These are phyloP conservation scores for Effrenium voratum DNA, from an alignment of 73 alveolate genomes.

Conservation along the genomic window DNA sequence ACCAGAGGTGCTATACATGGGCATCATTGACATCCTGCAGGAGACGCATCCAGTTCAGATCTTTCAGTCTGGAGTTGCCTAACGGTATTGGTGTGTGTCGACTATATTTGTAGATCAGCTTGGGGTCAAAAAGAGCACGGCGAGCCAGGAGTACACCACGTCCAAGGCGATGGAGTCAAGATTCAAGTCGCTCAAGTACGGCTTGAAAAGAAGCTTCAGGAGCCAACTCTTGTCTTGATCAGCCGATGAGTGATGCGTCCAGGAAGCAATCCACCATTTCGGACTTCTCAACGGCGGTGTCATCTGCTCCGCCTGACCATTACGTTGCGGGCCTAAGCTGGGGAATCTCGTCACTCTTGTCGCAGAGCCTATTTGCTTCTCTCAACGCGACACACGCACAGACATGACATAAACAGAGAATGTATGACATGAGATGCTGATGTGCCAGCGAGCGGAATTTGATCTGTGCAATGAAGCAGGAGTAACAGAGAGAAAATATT, in stretches of 20 bases:
- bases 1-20: conserved; percentile 59
- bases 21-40: conserved; percentile 73
- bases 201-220: conserved; percentile 51
- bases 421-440: too few species aligned
- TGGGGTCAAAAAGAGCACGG: background rate
- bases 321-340: background rate
- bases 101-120: too few species aligned
- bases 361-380: too few species aligned
- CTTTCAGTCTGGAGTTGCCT: background rate
- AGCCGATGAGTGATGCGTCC: background rate
- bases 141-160: conserved; percentile 31
- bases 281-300: conserved; percentile 57
- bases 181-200: conserved; percentile 25
- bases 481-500: too few species aligned
- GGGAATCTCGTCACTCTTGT: too few species aligned
- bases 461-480: too few species aligned
- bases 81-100: too few species aligned
- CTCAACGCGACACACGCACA: too few species aligned
- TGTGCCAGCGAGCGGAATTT: too few species aligned
- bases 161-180: conserved; percentile 48
- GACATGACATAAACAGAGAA: too few species aligned
- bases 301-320: conserved; percentile 17
- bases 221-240: background rate
- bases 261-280: conserved; percentile 38
- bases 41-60: background rate